These are phyloP conservation scores for Lichtheimia ramosa DNA, from an alignment of 371 early-diverging fungal genomes.

Conservation along the genomic window DNA sequence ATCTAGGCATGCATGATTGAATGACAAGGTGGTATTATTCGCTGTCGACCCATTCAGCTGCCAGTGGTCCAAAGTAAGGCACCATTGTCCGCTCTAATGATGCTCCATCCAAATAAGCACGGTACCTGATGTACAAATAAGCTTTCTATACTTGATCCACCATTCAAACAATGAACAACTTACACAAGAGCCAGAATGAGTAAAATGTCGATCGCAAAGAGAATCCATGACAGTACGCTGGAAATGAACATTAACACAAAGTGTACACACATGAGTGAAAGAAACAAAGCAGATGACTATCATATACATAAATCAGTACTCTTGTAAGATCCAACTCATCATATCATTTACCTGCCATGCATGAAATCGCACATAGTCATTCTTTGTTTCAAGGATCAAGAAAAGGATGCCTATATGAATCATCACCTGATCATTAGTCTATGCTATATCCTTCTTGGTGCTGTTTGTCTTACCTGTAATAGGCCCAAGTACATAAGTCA, in stretches of 20 bases:
- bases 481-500: constrained; percentile 70
- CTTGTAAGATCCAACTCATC: not conserved
- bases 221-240: constrained; percentile 52
- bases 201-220: constrained; percentile 51
- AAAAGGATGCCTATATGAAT: constrained; percentile 61
- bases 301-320: not conserved
- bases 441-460: constrained; percentile 1
- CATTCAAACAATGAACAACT: constrained; percentile 9
- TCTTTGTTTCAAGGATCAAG: constrained; percentile 75
- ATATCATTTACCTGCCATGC: constrained; percentile 71
- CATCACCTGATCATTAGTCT: constrained; percentile 1
- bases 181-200: constrained; percentile 50
- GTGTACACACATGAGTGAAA: constrained; percentile 39
- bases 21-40: constrained; percentile 37
- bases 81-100: constrained; percentile 60
- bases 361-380: constrained; percentile 84
- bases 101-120: constrained; percentile 65
- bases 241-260: constrained; percentile 55
- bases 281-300: constrained; percentile 43
- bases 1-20: no score
- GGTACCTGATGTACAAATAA: constrained; percentile 37
- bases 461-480: constrained; percentile 60
- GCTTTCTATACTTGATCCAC: not conserved
- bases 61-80: constrained; percentile 61
- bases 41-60: constrained; percentile 62